Percentiles rank a stretch among this genome's conserved stretches.
Evolutionary conservation across 768 basidiomycete genomes (phyloP).

Genomic region (Tylopilus vinaceipallidus): DNA sequence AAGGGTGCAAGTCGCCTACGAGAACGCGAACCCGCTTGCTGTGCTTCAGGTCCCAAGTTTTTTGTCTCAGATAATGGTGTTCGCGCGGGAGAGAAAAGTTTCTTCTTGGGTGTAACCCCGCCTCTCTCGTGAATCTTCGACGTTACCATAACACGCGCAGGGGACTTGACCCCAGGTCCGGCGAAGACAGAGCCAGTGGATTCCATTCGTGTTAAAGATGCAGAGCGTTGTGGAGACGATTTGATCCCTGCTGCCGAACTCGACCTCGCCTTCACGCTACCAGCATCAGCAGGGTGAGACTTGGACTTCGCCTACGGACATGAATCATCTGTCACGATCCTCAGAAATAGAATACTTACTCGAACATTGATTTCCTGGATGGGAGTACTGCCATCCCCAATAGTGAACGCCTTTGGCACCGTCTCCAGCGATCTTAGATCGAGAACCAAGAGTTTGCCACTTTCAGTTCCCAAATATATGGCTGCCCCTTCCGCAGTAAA

Average conservation of each 20-base stretch:
- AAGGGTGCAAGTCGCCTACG: conserved; percentile 17
- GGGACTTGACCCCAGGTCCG: conserved; percentile 18
- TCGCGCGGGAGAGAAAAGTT: conserved; percentile 18
- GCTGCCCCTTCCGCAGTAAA: conserved; percentile 71
- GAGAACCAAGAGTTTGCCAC: conserved; percentile 60
- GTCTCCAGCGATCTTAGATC: conserved; percentile 68
- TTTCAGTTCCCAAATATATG: conserved; percentile 63
- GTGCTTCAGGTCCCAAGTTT: conserved; percentile 16
- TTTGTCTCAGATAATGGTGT: conserved; percentile 25
- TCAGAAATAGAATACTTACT: conserved; percentile 34
- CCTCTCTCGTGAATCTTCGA: conserved; percentile 22
- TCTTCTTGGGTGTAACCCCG: conserved; percentile 26
- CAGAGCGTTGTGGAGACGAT: conserved; percentile 10
- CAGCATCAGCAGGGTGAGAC: conserved; percentile 1
- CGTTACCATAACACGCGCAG: conserved; percentile 11
- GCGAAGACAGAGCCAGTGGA: conserved; percentile 1
- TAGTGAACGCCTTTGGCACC: conserved; percentile 50
- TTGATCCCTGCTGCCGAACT: conserved; percentile 4
- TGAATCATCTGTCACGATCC: not conserved
- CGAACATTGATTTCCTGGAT: conserved; percentile 58
- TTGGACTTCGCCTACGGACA: conserved; percentile 18
- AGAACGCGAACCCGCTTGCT: conserved; percentile 11
- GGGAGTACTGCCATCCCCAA: conserved; percentile 47
- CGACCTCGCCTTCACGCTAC: conserved; percentile 11
- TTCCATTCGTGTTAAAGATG: conserved; percentile 6